Conservation (phyloP, 768 basidiomycete genomes). For the Suillus lakei region DNA sequence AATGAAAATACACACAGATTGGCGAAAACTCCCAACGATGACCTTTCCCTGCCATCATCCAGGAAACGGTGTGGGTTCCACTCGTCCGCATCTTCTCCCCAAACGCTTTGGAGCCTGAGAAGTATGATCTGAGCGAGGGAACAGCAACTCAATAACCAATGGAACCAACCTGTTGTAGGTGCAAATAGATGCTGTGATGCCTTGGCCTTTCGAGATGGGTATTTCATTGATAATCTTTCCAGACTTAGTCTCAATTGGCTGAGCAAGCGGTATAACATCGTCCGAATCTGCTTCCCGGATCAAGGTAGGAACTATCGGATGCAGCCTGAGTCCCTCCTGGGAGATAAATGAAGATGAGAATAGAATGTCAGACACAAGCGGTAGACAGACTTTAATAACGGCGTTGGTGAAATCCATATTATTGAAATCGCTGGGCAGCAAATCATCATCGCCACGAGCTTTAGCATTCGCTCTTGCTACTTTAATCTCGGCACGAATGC, state of each 20-base stretch:
- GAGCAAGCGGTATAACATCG: conserved; percentile 38
- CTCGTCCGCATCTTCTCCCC: conserved; percentile 26
- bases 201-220: conserved; percentile 23
- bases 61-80: conserved; percentile 26
- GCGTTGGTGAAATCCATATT: conserved; percentile 37
- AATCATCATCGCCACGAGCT: conserved; percentile 29
- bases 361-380: not conserved
- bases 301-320: conserved; percentile 35
- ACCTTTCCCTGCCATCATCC: conserved; percentile 7
- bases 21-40: conserved; percentile 13
- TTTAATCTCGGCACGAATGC: conserved; percentile 21
- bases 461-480: conserved; percentile 22
- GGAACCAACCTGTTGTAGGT: conserved; percentile 37
- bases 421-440: conserved; percentile 37
- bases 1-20: conserved; percentile 14
- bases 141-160: not conserved
- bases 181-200: conserved; percentile 17
- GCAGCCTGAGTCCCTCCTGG: conserved; percentile 35
- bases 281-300: conserved; percentile 32
- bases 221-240: conserved; percentile 24
- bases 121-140: not conserved
- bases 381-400: conserved; percentile 33
- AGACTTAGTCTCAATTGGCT: conserved; percentile 30
- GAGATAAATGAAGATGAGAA: not conserved
- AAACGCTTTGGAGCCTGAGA: conserved; percentile 16